phyloP scores from a whole-genome alignment of 169 alveolate species.

The Cytauxzoon felis region DNA sequence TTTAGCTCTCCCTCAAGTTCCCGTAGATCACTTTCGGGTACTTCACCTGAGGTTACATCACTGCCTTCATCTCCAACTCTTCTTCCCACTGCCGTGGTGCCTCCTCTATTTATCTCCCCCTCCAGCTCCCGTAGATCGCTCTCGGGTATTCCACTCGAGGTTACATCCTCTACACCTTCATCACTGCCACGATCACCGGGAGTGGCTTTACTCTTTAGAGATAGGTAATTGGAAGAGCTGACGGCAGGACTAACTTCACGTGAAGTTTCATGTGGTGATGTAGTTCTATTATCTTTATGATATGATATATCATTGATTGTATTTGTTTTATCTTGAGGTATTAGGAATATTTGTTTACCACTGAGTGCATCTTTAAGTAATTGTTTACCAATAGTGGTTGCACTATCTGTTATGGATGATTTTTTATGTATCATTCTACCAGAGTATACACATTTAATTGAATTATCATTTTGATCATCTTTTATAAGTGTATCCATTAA shows the following conservation, averaged over 20 bases:
- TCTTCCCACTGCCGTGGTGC: too few species aligned
- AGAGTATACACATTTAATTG: constrained; percentile 22
- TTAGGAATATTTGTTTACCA: constrained; percentile 42
- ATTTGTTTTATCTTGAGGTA: constrained; percentile 16
- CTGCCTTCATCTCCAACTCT: constrained; percentile 26
- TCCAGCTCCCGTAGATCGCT: constrained; percentile 40
- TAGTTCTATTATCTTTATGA: not conserved
- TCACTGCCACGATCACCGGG: not conserved
- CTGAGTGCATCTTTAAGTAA: constrained; percentile 42
- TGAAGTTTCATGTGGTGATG: not conserved
- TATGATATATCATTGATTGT: not conserved
- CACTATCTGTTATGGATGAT: constrained; percentile 18
- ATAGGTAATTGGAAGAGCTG: too few species aligned
- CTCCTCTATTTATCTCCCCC: constrained; percentile 10
- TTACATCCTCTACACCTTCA: constrained; percentile 9
- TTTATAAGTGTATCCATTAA: not conserved
- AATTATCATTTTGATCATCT: constrained; percentile 18
- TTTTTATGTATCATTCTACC: constrained; percentile 27
- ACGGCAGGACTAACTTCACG: too few species aligned
- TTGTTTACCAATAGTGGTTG: constrained; percentile 46
- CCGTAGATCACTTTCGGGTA: constrained; percentile 12
- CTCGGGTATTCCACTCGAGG: constrained; percentile 45
- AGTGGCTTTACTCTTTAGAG: not conserved
- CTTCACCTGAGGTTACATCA: constrained; percentile 50
- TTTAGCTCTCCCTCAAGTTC: constrained; percentile 44